These are phyloP conservation scores for Aureobasidium sp. DNA, from an alignment of 2,329 filamentous ascomycete species.

Conservation along the genomic window DNA sequence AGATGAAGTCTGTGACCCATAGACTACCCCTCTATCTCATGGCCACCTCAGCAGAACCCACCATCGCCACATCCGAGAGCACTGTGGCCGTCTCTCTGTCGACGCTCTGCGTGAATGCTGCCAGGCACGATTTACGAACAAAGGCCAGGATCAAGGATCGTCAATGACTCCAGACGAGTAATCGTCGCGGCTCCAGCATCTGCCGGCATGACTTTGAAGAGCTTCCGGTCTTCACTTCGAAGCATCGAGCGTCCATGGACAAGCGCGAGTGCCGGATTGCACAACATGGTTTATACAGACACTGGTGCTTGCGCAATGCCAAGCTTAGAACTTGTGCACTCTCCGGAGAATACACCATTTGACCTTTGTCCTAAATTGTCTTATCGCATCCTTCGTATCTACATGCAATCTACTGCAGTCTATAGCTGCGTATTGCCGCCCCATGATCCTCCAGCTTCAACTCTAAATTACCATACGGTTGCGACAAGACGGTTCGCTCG, in stretches of 20 bases:
- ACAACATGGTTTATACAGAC: background rate
- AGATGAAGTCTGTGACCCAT: slow-evolving; percentile 18
- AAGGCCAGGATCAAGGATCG: background rate
- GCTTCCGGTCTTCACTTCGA: background rate
- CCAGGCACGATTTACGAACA: background rate
- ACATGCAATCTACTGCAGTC: slow-evolving; percentile 8
- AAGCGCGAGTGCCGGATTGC: background rate
- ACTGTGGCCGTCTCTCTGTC: background rate
- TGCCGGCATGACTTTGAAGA: background rate
- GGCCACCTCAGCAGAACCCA: background rate
- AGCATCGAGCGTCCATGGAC: background rate
- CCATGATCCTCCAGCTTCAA: slow-evolving; percentile 7
- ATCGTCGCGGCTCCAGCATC: background rate
- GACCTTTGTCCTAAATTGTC: slow-evolving; percentile 9
- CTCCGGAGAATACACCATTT: background rate
- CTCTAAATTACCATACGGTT: background rate
- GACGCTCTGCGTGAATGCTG: background rate
- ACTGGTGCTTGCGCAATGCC: background rate
- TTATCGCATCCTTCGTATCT: slow-evolving; percentile 13
- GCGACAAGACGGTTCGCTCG: background rate
- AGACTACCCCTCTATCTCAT: no score
- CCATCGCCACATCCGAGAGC: background rate
- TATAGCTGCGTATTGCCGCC: slow-evolving; percentile 1
- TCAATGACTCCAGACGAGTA: background rate
- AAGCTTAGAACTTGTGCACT: background rate